Conservation (phyloP, 2,329 filamentous ascomycete genomes). For the Scedosporium aurantiacum region DNA sequence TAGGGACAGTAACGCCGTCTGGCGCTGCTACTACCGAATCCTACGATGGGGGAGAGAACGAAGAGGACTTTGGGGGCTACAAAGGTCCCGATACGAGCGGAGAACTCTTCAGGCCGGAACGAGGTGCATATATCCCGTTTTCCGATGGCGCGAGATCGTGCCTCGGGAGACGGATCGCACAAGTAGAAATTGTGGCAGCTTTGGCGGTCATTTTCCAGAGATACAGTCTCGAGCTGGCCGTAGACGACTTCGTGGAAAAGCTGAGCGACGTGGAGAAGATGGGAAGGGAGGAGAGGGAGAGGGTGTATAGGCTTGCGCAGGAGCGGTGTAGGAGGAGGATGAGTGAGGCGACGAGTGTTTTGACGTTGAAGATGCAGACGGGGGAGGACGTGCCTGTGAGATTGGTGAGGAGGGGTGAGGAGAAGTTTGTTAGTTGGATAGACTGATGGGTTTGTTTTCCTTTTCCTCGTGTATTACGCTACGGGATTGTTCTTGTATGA, state of each 20-base stretch:
- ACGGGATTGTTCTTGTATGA: not conserved
- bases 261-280: slow-evolving; percentile 23
- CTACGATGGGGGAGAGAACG: slow-evolving; percentile 26
- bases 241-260: slow-evolving; percentile 40
- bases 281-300: slow-evolving; percentile 31
- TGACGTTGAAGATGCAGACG: slow-evolving; percentile 63
- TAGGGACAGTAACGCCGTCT: not conserved
- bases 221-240: slow-evolving; percentile 60
- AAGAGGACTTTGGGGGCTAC: slow-evolving; percentile 47
- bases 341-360: slow-evolving; percentile 44
- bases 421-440: slow-evolving; percentile 41
- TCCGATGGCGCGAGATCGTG: slow-evolving; percentile 47
- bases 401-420: slow-evolving; percentile 57
- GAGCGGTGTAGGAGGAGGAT: slow-evolving; percentile 41
- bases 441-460: not conserved
- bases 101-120: slow-evolving; percentile 46
- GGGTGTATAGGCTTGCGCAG: slow-evolving; percentile 52
- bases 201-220: slow-evolving; percentile 44
- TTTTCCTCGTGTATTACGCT: not conserved
- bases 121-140: slow-evolving; percentile 48
- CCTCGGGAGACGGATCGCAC: slow-evolving; percentile 45
- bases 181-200: slow-evolving; percentile 46
- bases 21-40: too few species aligned
- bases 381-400: slow-evolving; percentile 51
- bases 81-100: slow-evolving; percentile 50